Evolutionary conservation across 768 basidiomycete species (phyloP), one percentile per base, ranked within the genome.

Genomic region (Xerocomus brunneocitrinus): DNA sequence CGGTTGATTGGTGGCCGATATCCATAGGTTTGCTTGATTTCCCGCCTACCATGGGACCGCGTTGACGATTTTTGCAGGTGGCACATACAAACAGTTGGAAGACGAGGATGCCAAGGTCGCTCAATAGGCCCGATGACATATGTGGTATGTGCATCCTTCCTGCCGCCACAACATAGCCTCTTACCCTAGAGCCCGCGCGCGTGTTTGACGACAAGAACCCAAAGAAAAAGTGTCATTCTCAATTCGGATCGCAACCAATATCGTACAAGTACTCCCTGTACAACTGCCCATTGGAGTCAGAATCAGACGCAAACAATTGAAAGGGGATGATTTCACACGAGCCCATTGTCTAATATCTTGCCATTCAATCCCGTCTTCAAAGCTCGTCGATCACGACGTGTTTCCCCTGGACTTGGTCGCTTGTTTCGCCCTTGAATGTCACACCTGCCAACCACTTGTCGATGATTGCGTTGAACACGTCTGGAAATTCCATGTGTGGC

Each of bases 401-500:
- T 2, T n/a, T 30, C 7, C 30, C n/a, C 35, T 14, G 28, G 8
- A 12, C n/a, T 43, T 42, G 36, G 22, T 42, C 41, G 16, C 14
- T 22, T 7, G 19, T n/a, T 16, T 32, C 16, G 4, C 25, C 41
- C n/a, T 45, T 52, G 12, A 34, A n/a, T 9, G 24, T 50, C 9
- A 60, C 22, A 8, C 19, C 50, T 3, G 61, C 56, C 41, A 89
- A 70, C 84, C 86, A 88, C 34, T 73, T 63, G 16, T 73, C 71
- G 49, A 84, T 68, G 43, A 78, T 67, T 0, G 52, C 44, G 57
- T 88, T 89, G 63, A 83, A 78, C 40, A 69, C 67, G 2, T 67
- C 50, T 0, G 85, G 80, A 54, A 75, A 65, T 63, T 89, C 87
- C 19, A 88, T 69, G 35, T 87, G 87, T 8, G 78, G 72, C 85